Percentiles rank a stretch among this genome's conserved stretches.
Evolutionary conservation across 148 eudicot genomes (phyloP).

Genomic region (Gaultheria prostrata): DNA sequence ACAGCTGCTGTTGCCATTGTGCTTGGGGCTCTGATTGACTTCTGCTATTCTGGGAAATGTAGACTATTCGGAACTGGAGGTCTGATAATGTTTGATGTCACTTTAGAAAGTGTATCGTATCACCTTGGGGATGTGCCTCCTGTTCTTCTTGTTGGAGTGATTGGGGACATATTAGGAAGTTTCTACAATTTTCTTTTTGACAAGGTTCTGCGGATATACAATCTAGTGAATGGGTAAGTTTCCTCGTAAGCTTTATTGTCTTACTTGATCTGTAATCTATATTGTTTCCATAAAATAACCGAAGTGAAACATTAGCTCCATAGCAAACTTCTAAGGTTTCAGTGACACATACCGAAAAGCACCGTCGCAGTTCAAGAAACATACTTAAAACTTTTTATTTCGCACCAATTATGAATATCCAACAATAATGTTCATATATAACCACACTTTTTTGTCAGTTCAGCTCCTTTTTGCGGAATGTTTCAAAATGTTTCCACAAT

Average conservation of each 20-base stretch:
- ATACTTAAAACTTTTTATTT: not conserved
- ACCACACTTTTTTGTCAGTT: not conserved
- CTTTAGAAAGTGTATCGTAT: constrained; percentile 53
- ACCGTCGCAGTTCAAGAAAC: not conserved
- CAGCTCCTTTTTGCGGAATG: not conserved
- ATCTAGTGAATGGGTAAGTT: constrained; percentile 63
- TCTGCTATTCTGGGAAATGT: constrained; percentile 80
- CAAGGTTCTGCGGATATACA: constrained; percentile 66
- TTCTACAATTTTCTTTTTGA: constrained; percentile 61
- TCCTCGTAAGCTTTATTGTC: constrained; percentile 2
- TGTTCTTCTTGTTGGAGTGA: constrained; percentile 70
- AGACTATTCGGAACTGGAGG: constrained; percentile 97
- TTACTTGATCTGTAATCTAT: not conserved
- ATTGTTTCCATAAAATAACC: not conserved
- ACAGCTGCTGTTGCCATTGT: constrained; percentile 84
- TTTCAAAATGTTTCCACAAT: not conserved
- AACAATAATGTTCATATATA: not conserved
- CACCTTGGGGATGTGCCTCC: constrained; percentile 73
- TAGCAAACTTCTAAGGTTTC: not conserved
- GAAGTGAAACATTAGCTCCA: not conserved
- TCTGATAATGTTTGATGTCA: constrained; percentile 87
- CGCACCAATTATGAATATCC: not conserved
- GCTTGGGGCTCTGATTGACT: constrained; percentile 80
- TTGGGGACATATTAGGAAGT: constrained; percentile 80
- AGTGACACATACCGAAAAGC: not conserved